Evolutionary conservation across 352 stramenopile species (phyloP), one percentile per base, ranked within the genome.

Genomic region (Globisporangium viniferum): DNA sequence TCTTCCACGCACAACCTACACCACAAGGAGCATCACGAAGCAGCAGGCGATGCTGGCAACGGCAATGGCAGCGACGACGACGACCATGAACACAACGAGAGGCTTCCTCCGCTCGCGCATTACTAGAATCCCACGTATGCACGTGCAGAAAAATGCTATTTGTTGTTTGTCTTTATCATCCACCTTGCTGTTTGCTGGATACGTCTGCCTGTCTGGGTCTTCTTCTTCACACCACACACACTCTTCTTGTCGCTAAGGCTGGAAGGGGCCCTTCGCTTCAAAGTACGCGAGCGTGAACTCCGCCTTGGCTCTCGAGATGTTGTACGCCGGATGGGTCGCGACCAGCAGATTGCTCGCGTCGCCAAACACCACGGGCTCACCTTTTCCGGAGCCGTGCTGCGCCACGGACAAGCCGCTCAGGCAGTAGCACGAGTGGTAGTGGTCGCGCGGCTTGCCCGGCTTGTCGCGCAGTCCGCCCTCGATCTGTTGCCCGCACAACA

Each of bases 401-500:
- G 93, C 82, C 46, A 98, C 80, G 9, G 94, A 98, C 27, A 99
- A 76, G 2, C 97, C 97, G 68, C 90, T 98, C 18, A 99, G 79
- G 69, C 97, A 98, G 85, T 99, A 99, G 78, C 97, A 99, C 27
- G 93, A 98, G 83, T 99, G 98, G 78, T 99, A 99, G 74, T 99
- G 98, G 75, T 99, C 98, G 57, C 96, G 82, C 8, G 80, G 73
- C 76, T 99, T 99, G 59, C 90, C 95, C 0, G 97, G 95, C 72
- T 99, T 99, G 78, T 99, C 88, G 20, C 86, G 87, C 18, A 99
- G 77, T 22, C 96, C 96, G 46, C 96, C 96, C 66, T 97, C 90
- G 61, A 98, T 85, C 73, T 98, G 91, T 75, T 99, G 96, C 1
- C 92, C 91, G 73, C 96, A 99, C 7, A 98, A 80, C 24, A 99